phyloP scores from a whole-genome alignment of 768 basidiomycete genomes.

The Trametes meyenii region DNA sequence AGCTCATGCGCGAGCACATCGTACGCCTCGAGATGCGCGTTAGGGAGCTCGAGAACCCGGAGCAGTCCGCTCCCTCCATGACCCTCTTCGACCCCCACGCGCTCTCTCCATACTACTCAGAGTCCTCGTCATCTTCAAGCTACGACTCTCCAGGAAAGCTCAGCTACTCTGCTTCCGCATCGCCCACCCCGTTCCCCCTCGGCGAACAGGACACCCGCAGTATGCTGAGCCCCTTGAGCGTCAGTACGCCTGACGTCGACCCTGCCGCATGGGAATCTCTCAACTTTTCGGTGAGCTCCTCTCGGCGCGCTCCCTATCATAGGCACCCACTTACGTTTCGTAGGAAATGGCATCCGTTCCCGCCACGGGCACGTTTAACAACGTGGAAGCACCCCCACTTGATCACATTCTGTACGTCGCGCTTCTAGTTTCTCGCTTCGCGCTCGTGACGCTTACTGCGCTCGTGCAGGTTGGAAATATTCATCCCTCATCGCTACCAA shows the following conservation, averaged over 20 bases:
- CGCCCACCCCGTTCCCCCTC: slow-evolving; percentile 34
- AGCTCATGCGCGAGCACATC: slow-evolving; percentile 78
- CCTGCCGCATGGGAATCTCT: slow-evolving; percentile 29
- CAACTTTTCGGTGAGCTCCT: slow-evolving; percentile 26
- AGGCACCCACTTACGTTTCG: background rate
- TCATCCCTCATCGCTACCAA: slow-evolving; percentile 74
- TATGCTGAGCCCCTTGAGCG: slow-evolving; percentile 20
- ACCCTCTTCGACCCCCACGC: slow-evolving; percentile 71
- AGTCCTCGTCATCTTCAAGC: slow-evolving; percentile 38
- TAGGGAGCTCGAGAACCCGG: slow-evolving; percentile 75
- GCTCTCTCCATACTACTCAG: slow-evolving; percentile 34
- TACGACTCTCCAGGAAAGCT: slow-evolving; percentile 36
- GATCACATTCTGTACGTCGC: slow-evolving; percentile 68
- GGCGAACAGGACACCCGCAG: slow-evolving; percentile 37
- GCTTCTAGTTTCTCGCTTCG: slow-evolving; percentile 17
- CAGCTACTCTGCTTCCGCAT: slow-evolving; percentile 37
- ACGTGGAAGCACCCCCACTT: slow-evolving; percentile 32
- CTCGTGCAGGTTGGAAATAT: slow-evolving; percentile 65
- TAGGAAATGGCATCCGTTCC: slow-evolving; percentile 28
- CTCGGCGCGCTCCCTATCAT: background rate
- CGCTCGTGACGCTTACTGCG: slow-evolving; percentile 6
- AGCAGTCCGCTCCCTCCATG: slow-evolving; percentile 68
- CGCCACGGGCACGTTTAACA: slow-evolving; percentile 20
- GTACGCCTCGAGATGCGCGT: slow-evolving; percentile 70
- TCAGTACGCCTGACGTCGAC: slow-evolving; percentile 24